phyloP scores from a whole-genome alignment of 2,329 filamentous ascomycete genomes.

The Tympanopsis confertula region DNA sequence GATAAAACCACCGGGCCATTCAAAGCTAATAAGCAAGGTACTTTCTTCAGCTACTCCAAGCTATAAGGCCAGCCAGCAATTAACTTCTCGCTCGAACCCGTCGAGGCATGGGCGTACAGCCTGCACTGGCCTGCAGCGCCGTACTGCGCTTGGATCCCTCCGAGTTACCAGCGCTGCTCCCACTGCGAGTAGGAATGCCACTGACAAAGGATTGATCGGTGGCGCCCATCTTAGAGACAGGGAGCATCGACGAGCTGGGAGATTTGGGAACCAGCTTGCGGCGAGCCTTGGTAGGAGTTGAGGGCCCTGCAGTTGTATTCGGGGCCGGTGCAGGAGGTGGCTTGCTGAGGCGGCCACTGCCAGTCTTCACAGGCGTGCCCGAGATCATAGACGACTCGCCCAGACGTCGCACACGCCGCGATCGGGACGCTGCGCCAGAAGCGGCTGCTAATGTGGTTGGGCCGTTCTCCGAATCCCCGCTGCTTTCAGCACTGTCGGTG shows the following conservation, averaged over 20 bases:
- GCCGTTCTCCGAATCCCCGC: neutral
- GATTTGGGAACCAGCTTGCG: neutral
- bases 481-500: no score
- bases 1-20: no score
- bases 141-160: neutral
- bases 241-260: neutral
- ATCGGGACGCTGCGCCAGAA: no score
- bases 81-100: neutral
- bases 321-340: no score
- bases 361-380: neutral
- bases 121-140: neutral
- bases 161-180: neutral
- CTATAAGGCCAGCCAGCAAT: no score
- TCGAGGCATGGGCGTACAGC: neutral
- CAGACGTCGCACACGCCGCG: neutral
- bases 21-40: no score
- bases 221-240: neutral
- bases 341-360: no score
- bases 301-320: neutral
- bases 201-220: neutral
- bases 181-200: neutral
- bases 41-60: no score
- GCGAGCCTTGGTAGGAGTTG: neutral
- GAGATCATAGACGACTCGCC: neutral
- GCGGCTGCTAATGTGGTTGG: neutral